These are phyloP conservation scores for Solanum microdontum DNA, from an alignment of 257 asterid species.

Conservation along the genomic window DNA sequence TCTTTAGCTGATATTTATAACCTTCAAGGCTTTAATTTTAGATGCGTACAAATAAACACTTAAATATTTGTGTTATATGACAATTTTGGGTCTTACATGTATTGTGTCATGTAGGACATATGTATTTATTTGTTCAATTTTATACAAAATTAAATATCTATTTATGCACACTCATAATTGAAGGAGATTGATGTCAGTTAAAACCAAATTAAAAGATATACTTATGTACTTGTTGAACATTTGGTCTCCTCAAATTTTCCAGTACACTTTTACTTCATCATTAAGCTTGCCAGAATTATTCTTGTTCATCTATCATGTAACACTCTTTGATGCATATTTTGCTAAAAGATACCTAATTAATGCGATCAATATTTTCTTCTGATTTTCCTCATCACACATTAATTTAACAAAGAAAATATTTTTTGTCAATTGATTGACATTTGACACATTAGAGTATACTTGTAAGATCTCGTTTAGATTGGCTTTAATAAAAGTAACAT, in stretches of 20 bases:
- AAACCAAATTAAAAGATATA: no score
- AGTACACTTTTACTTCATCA: not conserved
- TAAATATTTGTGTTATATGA: not conserved
- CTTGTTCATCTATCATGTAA: not conserved
- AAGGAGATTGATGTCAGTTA: fast-evolving
- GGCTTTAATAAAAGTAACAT: no score
- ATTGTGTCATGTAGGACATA: fast-evolving
- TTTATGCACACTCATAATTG: no score
- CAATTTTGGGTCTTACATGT: no score
- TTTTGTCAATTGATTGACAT: not conserved
- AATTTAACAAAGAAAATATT: no score
- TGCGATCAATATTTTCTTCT: not conserved
- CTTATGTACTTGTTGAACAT: not conserved
- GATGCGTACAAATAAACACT: not conserved
- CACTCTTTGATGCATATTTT: not conserved
- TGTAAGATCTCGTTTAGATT: no score
- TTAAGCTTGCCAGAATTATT: not conserved
- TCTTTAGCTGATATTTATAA: no score
- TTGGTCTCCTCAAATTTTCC: not conserved
- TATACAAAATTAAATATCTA: no score
- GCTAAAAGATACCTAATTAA: not conserved
- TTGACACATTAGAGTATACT: not conserved
- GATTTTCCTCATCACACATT: not conserved
- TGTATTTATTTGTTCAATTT: no score
- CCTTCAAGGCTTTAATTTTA: no score